Evolutionary conservation across 2,329 filamentous ascomycete species (phyloP).

Genomic region (Hypoxylon sp.): DNA sequence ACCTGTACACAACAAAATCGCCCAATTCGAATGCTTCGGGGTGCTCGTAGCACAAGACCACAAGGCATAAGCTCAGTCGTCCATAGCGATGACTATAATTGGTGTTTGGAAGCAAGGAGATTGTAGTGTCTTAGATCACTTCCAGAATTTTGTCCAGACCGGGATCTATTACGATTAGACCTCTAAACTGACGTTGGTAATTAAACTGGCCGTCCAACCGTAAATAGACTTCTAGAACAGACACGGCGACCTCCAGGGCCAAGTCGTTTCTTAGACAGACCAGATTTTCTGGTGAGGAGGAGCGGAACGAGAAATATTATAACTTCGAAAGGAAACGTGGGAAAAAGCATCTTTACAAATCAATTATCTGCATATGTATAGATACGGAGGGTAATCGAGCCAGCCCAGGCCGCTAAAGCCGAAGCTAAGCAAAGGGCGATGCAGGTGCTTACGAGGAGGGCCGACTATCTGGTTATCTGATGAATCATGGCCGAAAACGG

Average conservation of each 20-base stretch:
- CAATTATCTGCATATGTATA: neutral
- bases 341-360: conserved; percentile 28
- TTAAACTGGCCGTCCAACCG: neutral
- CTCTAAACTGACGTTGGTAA: conserved; percentile 18
- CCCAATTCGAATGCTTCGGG: conserved; percentile 24
- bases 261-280: conserved; percentile 13
- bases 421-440: conserved; percentile 39
- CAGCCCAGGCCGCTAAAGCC: conserved; percentile 37
- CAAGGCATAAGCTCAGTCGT: conserved; percentile 24
- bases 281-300: conserved; percentile 2
- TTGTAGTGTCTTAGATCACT: conserved; percentile 13
- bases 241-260: conserved; percentile 35
- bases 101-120: conserved; percentile 9
- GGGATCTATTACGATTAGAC: conserved; percentile 12
- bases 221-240: conserved; percentile 16
- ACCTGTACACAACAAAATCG: conserved; percentile 29
- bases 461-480: conserved; percentile 44
- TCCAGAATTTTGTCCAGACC: conserved; percentile 5
- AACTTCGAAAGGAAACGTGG: conserved; percentile 1
- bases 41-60: conserved; percentile 39
- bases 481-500: conserved; percentile 47
- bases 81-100: conserved; percentile 30
- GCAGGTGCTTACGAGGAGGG: conserved; percentile 32
- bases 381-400: conserved; percentile 14
- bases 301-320: conserved; percentile 1